Conservation (phyloP, 179 eudicot genomes). For the Gypsophila paniculata region DNA sequence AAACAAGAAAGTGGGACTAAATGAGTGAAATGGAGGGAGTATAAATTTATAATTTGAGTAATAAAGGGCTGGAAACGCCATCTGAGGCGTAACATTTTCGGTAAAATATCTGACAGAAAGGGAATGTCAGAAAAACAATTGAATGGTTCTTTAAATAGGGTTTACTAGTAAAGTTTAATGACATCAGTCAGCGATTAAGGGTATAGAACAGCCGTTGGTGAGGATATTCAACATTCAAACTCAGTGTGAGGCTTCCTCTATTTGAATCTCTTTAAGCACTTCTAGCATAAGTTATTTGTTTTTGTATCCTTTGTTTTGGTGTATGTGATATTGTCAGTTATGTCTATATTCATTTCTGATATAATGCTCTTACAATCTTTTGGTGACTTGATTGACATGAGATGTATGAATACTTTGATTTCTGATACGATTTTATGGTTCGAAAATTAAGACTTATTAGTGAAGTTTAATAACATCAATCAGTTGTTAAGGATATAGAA, state of each 20-base stretch:
- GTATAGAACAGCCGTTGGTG: not conserved
- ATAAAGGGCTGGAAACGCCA: not conserved
- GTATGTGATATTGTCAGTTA: not conserved
- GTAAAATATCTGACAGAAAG: not conserved
- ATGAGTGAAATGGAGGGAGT: too few species aligned
- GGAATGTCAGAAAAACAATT: not conserved
- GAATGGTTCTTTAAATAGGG: not conserved
- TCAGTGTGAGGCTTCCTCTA: slow-evolving; percentile 7
- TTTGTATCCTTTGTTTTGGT: not conserved
- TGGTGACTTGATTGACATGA: not conserved
- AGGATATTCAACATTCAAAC: not conserved
- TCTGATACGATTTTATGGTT: not conserved
- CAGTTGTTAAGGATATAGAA: not conserved
- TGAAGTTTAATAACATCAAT: not conserved
- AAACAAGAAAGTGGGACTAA: too few species aligned
- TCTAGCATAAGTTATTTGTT: not conserved
- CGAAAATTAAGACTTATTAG: not conserved
- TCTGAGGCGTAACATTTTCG: not conserved
- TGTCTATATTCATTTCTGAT: not conserved
- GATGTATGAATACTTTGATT: not conserved
- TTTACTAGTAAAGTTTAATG: not conserved
- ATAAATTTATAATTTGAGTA: not conserved
- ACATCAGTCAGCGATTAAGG: not conserved
- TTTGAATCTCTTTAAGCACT: not conserved
- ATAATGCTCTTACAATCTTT: not conserved